Evolutionary conservation across 768 basidiomycete genomes (phyloP).

Genomic region (Lyophyllum shimeji): DNA sequence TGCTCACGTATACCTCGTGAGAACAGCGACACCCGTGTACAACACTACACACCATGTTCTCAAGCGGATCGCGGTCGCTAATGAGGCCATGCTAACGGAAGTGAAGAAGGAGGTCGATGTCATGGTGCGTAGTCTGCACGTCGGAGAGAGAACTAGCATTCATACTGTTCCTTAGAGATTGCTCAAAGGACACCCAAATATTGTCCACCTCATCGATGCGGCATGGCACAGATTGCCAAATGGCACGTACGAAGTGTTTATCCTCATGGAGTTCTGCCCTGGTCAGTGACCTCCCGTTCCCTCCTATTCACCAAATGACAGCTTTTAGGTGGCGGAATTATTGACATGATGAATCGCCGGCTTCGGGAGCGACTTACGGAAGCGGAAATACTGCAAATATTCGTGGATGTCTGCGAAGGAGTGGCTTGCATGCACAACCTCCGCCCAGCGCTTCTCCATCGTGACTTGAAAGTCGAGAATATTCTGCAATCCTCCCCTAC

Average conservation of each 20-base stretch:
- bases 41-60: slow-evolving; percentile 95
- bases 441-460: slow-evolving; percentile 87
- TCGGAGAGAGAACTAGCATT: slow-evolving; percentile 19
- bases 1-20: slow-evolving; percentile 96
- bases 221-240: slow-evolving; percentile 84
- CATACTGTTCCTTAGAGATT: slow-evolving; percentile 60
- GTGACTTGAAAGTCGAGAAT: slow-evolving; percentile 99
- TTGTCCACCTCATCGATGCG: slow-evolving; percentile 95
- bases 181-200: slow-evolving; percentile 90
- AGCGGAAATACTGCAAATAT: slow-evolving; percentile 95
- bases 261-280: slow-evolving; percentile 97
- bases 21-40: slow-evolving; percentile 81
- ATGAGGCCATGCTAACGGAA: slow-evolving; percentile 85
- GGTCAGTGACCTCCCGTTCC: slow-evolving; percentile 45
- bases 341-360: slow-evolving; percentile 99
- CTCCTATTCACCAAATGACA: slow-evolving; percentile 15
- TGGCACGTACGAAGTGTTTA: slow-evolving; percentile 92
- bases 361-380: slow-evolving; percentile 93
- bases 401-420: slow-evolving; percentile 96
- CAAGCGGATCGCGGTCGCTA: slow-evolving; percentile 92
- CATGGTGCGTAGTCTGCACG: slow-evolving; percentile 64
- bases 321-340: slow-evolving; percentile 86
- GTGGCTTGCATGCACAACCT: slow-evolving; percentile 96
- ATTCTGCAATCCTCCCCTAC: slow-evolving; percentile 86
- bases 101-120: slow-evolving; percentile 98